Base-by-base conservation (phyloP, 176 grass and related monocot genomes). In the Zoysia pacifica region DNA sequence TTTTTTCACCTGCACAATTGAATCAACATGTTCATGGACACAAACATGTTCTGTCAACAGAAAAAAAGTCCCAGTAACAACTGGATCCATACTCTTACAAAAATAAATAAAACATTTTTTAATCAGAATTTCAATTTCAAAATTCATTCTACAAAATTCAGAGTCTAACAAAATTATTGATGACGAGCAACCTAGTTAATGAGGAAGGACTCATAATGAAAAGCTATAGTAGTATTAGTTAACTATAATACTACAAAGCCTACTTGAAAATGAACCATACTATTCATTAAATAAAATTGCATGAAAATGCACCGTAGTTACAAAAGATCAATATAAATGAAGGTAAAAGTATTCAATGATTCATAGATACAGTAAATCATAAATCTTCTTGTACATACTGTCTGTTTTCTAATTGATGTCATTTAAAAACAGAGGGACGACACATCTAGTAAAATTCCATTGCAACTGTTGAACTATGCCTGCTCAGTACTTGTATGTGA, bases 1-100 rank as follows among this genome's bases (percentile, higher is more conserved):
- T 83, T 81, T 90, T 69, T 90, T 98, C 70, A 98, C 81, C 95
- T 98, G 91, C 87, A 93, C 47, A 90, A 40, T 51, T 84, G 69
- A 48, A 54, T 56, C 9, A 36, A 69, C 18, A 69, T 35, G 69
- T 46, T n/a, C 38, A 69, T 2, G 39, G 18, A 54, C 67, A 16
- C 9, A 67, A 54, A 79, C 63, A 54, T 67, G 16, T 67, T 19
- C 67, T 45, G 39, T 35, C 9, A 68, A 19, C 3, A 19, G 20
- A 45, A 44, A 50, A 55, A 15, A 42, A 67, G 56, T 41, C 12
- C 5, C 1, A 56, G 6, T 68, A 55, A 79, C 13, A 20, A 14
- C 14, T 56, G 7, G 2, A 35, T 4, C 13, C 36, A 35, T 28
- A 28, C 42, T 67, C 10, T 35, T 43, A 4, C 20, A 40, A n/a